Evolutionary conservation across 371 early-diverging fungal species (phyloP).

Genomic region (Mortierella sp.): DNA sequence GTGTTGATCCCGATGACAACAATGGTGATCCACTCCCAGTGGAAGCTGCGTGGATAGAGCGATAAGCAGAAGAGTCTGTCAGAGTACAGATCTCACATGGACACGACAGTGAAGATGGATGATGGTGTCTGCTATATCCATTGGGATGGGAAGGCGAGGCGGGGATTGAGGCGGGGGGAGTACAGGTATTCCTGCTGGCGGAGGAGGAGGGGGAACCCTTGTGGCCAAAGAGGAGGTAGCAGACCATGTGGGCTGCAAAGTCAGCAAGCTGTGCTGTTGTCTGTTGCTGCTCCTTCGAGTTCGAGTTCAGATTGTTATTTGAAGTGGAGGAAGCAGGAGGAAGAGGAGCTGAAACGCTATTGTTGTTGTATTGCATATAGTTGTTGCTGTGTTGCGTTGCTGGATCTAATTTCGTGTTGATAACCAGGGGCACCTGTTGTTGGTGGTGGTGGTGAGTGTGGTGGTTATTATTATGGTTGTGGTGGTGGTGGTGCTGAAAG

Average conservation of each 20-base stretch:
- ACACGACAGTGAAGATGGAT: slow-evolving; percentile 15
- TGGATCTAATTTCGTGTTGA: slow-evolving; percentile 31
- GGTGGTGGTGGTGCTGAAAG: neutral
- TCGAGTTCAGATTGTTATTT: slow-evolving; percentile 4
- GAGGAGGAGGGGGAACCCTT: slow-evolving; percentile 34
- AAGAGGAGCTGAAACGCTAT: slow-evolving; percentile 12
- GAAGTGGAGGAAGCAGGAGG: neutral
- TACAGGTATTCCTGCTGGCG: slow-evolving; percentile 29
- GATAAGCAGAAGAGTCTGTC: slow-evolving; percentile 18
- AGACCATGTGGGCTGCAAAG: slow-evolving; percentile 74
- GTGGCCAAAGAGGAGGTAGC: slow-evolving; percentile 60
- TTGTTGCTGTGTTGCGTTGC: neutral
- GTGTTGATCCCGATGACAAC: neutral
- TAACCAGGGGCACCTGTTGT: slow-evolving; percentile 26
- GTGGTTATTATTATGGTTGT: slow-evolving; percentile 9
- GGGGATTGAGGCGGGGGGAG: slow-evolving; percentile 34
- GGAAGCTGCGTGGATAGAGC: slow-evolving; percentile 7
- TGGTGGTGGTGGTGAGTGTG: slow-evolving; percentile 3
- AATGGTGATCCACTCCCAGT: slow-evolving; percentile 10
- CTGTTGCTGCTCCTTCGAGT: slow-evolving; percentile 38
- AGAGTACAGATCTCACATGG: slow-evolving; percentile 26
- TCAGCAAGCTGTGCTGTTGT: slow-evolving; percentile 66
- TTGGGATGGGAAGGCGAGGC: slow-evolving; percentile 23
- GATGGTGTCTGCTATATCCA: neutral
- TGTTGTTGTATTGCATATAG: neutral